A percentile compares a stretch with the other conserved stretches of the same genome.
Conservation (phyloP, 768 basidiomycete genomes). For the Hirschioporus abietinus region DNA sequence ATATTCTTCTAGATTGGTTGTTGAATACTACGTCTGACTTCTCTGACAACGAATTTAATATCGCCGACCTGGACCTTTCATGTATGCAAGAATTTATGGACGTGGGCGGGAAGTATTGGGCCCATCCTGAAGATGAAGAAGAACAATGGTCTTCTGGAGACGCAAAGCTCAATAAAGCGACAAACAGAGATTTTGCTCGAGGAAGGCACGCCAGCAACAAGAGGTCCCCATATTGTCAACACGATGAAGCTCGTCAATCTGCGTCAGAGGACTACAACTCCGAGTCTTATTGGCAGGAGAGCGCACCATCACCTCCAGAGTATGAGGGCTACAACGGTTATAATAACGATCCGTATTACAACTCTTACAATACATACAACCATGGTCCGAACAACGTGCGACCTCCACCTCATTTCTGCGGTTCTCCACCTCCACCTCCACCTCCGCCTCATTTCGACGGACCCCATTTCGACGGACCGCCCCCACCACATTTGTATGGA, state of each 20-base stretch:
- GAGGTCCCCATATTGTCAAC: not conserved
- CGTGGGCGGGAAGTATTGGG: not conserved
- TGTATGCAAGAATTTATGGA: not conserved
- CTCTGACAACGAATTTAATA: not conserved
- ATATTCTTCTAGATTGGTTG: conserved; percentile 20
- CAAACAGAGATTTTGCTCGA: not conserved
- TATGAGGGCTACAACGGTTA: not conserved
- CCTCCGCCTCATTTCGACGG: not conserved
- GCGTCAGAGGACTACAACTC: not conserved
- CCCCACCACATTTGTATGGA: conserved; percentile 5
- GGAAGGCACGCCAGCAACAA: not conserved
- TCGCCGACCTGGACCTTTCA: not conserved
- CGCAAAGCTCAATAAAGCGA: not conserved
- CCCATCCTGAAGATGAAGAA: not conserved
- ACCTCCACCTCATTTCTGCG: not conserved
- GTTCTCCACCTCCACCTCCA: not conserved
- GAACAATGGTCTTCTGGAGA: not conserved
- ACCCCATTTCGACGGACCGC: not conserved
- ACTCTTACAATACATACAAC: not conserved
- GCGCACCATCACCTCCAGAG: not conserved
- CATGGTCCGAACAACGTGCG: not conserved
- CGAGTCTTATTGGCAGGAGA: not conserved
- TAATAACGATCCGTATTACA: not conserved
- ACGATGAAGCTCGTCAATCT: not conserved
- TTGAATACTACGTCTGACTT: conserved; percentile 24